Evolutionary conservation across 371 early-diverging fungal genomes (phyloP).

Genomic region (Cokeromyces recurvatus): DNA sequence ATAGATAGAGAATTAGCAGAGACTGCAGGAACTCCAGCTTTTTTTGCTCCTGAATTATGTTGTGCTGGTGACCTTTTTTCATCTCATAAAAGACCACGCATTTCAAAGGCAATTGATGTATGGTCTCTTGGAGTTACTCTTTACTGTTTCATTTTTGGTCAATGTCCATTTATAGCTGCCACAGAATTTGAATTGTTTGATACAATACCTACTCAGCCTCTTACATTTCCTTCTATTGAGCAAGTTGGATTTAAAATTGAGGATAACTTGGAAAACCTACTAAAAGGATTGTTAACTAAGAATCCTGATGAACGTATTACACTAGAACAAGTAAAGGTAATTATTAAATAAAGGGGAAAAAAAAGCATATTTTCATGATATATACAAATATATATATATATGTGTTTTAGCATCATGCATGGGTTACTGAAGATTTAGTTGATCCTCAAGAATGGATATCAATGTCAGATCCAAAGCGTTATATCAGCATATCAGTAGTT

Average conservation of each 20-base stretch:
- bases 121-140: slow-evolving; percentile 99
- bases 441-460: slow-evolving; percentile 47
- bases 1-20: slow-evolving; percentile 83
- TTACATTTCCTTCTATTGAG: slow-evolving; percentile 27
- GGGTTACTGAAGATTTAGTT: slow-evolving; percentile 74
- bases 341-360: background rate
- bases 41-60: slow-evolving; percentile 97
- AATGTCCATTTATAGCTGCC: slow-evolving; percentile 95
- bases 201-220: slow-evolving; percentile 72
- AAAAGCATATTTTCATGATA: background rate
- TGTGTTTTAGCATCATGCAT: slow-evolving; percentile 74
- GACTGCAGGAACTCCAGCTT: slow-evolving; percentile 96
- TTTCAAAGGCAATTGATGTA: slow-evolving; percentile 91
- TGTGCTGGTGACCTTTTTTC: slow-evolving; percentile 49
- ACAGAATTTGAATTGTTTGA: slow-evolving; percentile 95
- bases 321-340: slow-evolving; percentile 80
- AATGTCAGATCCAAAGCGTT: slow-evolving; percentile 28
- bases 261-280: slow-evolving; percentile 57
- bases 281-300: slow-evolving; percentile 74
- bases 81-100: slow-evolving; percentile 32
- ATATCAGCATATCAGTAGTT: too few species aligned
- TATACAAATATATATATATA: too few species aligned
- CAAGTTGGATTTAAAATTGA: slow-evolving; percentile 24
- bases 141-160: slow-evolving; percentile 95
- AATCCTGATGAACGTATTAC: slow-evolving; percentile 81